phyloP scores from a whole-genome alignment of 2,329 filamentous ascomycete genomes.

The Beauveria caledonica region DNA sequence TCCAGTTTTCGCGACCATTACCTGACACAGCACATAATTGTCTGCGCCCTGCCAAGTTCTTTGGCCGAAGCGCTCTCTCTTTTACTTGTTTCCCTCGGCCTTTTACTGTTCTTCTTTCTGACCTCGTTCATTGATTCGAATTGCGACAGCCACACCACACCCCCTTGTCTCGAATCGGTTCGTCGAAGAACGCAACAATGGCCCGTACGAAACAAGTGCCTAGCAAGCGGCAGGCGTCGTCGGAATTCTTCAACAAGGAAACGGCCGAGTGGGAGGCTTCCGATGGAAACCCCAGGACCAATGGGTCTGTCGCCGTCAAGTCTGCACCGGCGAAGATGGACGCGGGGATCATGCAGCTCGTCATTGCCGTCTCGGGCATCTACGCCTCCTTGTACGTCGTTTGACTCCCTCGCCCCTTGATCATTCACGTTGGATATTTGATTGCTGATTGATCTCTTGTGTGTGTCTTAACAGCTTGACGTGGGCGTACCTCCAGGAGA shows the following conservation, averaged over 20 bases:
- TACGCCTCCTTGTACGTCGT: conserved; percentile 82
- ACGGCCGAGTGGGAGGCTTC: conserved; percentile 29
- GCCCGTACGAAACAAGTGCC: conserved; percentile 65
- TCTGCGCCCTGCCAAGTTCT: background rate
- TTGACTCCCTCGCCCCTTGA: background rate
- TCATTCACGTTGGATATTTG: background rate
- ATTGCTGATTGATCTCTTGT: background rate
- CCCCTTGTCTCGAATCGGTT: too few relatives aligned
- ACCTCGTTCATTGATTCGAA: background rate
- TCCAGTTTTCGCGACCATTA: conserved; percentile 1
- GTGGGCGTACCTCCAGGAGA: conserved; percentile 95
- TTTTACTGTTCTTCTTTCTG: background rate
- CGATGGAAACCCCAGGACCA: conserved; percentile 22
- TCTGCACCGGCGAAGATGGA: conserved; percentile 31
- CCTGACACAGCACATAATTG: background rate
- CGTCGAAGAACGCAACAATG: conserved; percentile 37
- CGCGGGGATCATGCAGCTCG: conserved; percentile 63
- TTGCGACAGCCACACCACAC: background rate
- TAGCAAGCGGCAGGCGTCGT: conserved; percentile 56
- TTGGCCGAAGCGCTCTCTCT: background rate
- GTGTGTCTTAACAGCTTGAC: conserved; percentile 54
- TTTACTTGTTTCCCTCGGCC: background rate
- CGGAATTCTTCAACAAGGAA: conserved; percentile 51
- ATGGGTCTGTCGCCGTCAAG: conserved; percentile 19
- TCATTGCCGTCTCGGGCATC: conserved; percentile 87